phyloP scores from a whole-genome alignment of 139 green algal genomes.

The Mesotaenium endlicherianum region DNA sequence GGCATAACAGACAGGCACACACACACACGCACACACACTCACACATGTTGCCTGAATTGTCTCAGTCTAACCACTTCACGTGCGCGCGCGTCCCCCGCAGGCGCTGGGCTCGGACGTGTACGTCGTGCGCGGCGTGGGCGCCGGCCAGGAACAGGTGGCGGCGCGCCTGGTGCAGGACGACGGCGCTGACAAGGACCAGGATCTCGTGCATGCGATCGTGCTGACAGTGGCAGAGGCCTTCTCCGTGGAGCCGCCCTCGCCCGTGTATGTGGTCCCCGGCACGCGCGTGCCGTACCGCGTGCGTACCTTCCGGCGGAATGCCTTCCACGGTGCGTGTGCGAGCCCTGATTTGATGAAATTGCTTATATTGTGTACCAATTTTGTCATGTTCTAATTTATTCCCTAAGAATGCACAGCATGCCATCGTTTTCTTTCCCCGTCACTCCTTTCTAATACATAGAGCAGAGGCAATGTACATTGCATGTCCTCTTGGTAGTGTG shows the following conservation, averaged over 20 bases:
- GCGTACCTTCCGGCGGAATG: not conserved
- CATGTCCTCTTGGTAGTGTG: too few species aligned
- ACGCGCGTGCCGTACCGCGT: not conserved
- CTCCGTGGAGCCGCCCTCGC: constrained; percentile 31
- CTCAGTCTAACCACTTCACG: too few species aligned
- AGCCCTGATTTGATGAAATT: too few species aligned
- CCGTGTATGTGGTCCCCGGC: constrained; percentile 28
- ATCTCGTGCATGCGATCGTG: constrained; percentile 3
- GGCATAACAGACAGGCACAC: too few species aligned
- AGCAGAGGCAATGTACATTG: too few species aligned
- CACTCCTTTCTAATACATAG: not conserved
- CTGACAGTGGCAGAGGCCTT: constrained; percentile 49
- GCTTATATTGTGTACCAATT: too few species aligned
- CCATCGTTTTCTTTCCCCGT: not conserved
- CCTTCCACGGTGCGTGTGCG: not conserved
- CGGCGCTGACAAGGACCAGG: not conserved
- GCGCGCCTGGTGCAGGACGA: constrained; percentile 8
- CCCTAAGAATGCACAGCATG: too few species aligned
- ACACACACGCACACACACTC: too few species aligned
- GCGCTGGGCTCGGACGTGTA: constrained; percentile 21
- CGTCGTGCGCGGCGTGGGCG: constrained; percentile 30
- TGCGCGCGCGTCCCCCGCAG: not conserved
- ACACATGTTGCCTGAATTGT: too few species aligned
- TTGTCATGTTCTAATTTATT: too few species aligned
- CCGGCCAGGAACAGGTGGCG: constrained; percentile 24